These are phyloP conservation scores for Podaxis carcinomalis DNA, from an alignment of 768 basidiomycete genomes.

Conservation along the genomic window DNA sequence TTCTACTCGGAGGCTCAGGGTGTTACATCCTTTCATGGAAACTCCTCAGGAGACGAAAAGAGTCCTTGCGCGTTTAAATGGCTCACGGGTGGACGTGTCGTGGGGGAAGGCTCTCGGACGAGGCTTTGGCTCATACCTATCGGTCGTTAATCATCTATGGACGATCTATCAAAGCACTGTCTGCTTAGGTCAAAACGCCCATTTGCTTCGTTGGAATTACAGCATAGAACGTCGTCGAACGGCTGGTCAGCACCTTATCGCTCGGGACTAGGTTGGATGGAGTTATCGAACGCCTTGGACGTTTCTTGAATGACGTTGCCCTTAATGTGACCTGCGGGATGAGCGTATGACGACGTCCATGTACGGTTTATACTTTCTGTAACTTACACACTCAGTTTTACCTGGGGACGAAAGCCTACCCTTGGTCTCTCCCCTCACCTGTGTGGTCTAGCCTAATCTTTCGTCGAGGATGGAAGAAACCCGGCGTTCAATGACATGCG, in stretches of 20 bases:
- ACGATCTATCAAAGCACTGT: background rate
- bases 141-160: background rate
- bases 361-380: background rate
- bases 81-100: background rate
- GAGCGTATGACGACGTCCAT: background rate
- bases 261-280: too few relatives aligned
- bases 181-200: too few relatives aligned
- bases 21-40: slow-evolving; percentile 29
- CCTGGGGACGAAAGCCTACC: background rate
- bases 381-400: background rate
- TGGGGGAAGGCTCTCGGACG: background rate
- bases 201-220: too few relatives aligned
- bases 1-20: slow-evolving; percentile 28
- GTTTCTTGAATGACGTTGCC: too few relatives aligned
- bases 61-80: slow-evolving; percentile 18
- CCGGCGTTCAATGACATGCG: background rate
- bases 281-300: too few relatives aligned
- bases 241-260: too few relatives aligned
- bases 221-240: too few relatives aligned
- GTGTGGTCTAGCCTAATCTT: background rate
- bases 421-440: background rate
- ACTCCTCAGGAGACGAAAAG: slow-evolving; percentile 26
- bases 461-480: background rate
- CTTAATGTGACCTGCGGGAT: too few relatives aligned
- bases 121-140: too few relatives aligned